Base-by-base conservation (phyloP, 2,329 filamentous ascomycete genomes). In the Monosporascus sp. region DNA sequence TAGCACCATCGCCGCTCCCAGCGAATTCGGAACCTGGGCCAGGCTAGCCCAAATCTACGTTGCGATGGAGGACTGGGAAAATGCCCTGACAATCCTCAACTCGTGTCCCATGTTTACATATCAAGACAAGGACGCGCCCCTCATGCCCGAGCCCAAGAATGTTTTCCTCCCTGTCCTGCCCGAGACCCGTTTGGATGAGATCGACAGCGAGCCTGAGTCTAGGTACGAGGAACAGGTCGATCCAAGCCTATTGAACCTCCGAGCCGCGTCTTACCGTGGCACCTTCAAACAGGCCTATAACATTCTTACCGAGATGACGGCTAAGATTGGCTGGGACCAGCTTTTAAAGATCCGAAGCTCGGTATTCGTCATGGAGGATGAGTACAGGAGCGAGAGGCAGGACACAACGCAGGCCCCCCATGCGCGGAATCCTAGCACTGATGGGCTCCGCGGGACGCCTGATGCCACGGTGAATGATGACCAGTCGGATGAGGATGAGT, bases 101-200 rank as follows among this genome's bases (percentile, higher is more conserved):
- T 99, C 94, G 18, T 99, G 94, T 70, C 94, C 94, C 8, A 99
- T 99, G 94, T 99, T 99, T 71, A 99, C 94, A 7, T 97, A 99
- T 71, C 94, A 97, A 72, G 94, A 99, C 72, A 97, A 97, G 71
- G 94, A 99, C 69, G 88, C 91, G 6, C 94, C 94, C 3, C 75
- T 94, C 55, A 93, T 97, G 88, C 94, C 94, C 1, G 91, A 96
- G 66, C 92, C 94, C 0, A 87, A 88, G 63, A 89, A 91, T 52
- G 88, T 97, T 43, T 85, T 89, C 61, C 81, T 99, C 15, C 94
- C 94, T 0, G 89, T 93, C 17, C 79, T 97, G 50, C 81, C 88
- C 0, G 94, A 97, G 70, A 96, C 90, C 18, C 84, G 92, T 54
- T 83, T 97, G 51, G 94, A 99, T 62, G 94, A 99, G 67, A 96